These are phyloP conservation scores for Mikania micrantha DNA, from an alignment of 129 eudicot species.

Conservation along the genomic window DNA sequence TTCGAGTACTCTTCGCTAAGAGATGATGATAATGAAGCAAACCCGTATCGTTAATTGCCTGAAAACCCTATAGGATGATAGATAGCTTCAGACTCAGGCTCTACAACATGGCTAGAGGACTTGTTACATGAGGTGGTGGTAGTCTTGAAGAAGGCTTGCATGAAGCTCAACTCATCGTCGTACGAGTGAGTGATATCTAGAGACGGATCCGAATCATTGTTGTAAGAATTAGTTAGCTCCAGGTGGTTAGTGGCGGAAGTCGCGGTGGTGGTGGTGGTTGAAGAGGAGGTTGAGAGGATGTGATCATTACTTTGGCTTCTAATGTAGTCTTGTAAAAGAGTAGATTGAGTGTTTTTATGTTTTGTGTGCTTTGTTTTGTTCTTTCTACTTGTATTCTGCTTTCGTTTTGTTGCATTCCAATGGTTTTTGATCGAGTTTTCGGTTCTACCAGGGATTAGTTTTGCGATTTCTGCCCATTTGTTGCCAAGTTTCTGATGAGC, in stretches of 20 bases:
- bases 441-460: conserved; percentile 61
- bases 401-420: conserved; percentile 79
- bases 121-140: no score
- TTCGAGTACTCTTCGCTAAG: no score
- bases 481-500: conserved; percentile 56
- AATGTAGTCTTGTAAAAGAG: conserved; percentile 50
- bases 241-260: neutral
- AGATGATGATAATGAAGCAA: no score
- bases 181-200: conserved; percentile 30
- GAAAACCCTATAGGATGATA: no score
- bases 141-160: conserved; percentile 38
- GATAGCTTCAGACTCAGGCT: no score
- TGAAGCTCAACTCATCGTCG: conserved; percentile 48
- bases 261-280: neutral
- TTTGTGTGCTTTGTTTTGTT: conserved; percentile 23
- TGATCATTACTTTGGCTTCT: conserved; percentile 25
- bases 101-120: no score
- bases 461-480: conserved; percentile 76
- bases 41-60: no score
- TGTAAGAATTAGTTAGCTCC: conserved; percentile 10
- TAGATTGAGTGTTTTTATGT: conserved; percentile 16
- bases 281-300: conserved; percentile 4
- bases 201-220: conserved; percentile 29
- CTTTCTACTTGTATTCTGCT: conserved; percentile 45
- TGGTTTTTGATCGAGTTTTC: conserved; percentile 74